Conservation (phyloP, 306 rosid genomes). For the Trichosanthes cucumerina region DNA sequence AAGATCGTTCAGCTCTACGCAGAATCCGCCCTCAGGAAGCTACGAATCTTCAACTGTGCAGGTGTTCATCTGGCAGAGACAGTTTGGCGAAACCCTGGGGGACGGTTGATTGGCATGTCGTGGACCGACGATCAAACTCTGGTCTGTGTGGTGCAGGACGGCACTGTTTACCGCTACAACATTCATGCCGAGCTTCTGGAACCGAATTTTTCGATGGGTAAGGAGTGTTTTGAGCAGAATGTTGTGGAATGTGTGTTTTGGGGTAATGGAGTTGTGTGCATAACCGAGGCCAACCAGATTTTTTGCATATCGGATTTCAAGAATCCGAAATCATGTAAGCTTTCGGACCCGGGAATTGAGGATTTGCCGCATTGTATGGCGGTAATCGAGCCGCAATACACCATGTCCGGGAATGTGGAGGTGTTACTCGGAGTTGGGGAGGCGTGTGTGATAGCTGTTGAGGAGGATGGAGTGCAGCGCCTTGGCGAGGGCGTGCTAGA, state of each 20-base stretch:
- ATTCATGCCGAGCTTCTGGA: slow-evolving; percentile 54
- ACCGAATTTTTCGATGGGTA: slow-evolving; percentile 69
- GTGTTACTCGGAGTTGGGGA: slow-evolving; percentile 68
- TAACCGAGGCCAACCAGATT: slow-evolving; percentile 56
- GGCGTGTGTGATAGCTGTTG: slow-evolving; percentile 59
- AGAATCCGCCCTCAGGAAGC: slow-evolving; percentile 91
- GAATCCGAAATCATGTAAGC: slow-evolving; percentile 42
- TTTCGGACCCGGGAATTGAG: slow-evolving; percentile 67
- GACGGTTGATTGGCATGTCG: slow-evolving; percentile 64
- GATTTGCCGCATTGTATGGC: slow-evolving; percentile 84
- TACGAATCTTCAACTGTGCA: slow-evolving; percentile 72
- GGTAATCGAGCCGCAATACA: slow-evolving; percentile 89
- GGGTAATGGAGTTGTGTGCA: slow-evolving; percentile 79
- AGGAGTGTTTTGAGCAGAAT: slow-evolving; percentile 74
- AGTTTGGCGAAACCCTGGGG: slow-evolving; percentile 82
- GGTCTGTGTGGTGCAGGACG: slow-evolving; percentile 80
- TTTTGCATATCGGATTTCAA: slow-evolving; percentile 64
- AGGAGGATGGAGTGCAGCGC: slow-evolving; percentile 80
- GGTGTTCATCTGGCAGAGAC: slow-evolving; percentile 62
- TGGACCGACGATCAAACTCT: slow-evolving; percentile 84
- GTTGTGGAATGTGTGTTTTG: slow-evolving; percentile 80
- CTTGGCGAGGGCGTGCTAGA: slow-evolving; percentile 50
- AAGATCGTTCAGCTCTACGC: slow-evolving; percentile 97
- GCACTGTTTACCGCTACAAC: slow-evolving; percentile 71
- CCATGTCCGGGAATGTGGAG: slow-evolving; percentile 87